Evolutionary conservation across 2,329 filamentous ascomycete species (phyloP), one percentile per base, ranked within the genome.

Genomic region (Knufia petricola): DNA sequence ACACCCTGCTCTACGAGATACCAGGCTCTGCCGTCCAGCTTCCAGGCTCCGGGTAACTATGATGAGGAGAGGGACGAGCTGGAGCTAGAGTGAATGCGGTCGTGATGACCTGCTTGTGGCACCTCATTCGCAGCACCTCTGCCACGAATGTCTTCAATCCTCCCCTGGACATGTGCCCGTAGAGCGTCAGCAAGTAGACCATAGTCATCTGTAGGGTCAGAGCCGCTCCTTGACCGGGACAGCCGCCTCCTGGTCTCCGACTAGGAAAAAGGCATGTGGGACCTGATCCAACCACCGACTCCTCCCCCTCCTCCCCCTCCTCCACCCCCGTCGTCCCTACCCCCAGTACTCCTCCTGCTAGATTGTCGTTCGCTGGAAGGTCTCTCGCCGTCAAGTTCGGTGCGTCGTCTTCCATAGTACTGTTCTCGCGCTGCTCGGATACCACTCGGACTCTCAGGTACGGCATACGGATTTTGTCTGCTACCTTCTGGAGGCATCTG

Each of bases 261-360:
- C 39, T 42, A 47, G 17, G 44, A 47, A 15, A 48, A 41, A 7
- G 55, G 55, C 26, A 56, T 37, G 46, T 56, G 55, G 44, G 56
- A 50, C 50, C 58, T 57, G 21, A 64, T 51, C 61, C 62, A 64
- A 24, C 52, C 55, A 12, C 56, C 51, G 2, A 63, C 42, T n/a
- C 60, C 60, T 13, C 58, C 55, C n/a, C 55, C 48, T 21, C 41
- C 31, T 17, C 46, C 46, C 23, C 20, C 51, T 53, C 43, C 55
- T 49, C n/a, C 40, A 46, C 23, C 50, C 30, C 9, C 54, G 43
- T 21, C 43, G 37, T 3, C 30, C 8, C 42, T 9, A 12, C 15
- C 37, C 3, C 28, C 30, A n/a, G 28, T 19, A 17, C 56, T 55
- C 46, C 51, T 45, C 32, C 59, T 59, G 23, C 54, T 55, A 4